phyloP scores from a whole-genome alignment of 2,329 filamentous ascomycete species.

The Diaporthe velutina region DNA sequence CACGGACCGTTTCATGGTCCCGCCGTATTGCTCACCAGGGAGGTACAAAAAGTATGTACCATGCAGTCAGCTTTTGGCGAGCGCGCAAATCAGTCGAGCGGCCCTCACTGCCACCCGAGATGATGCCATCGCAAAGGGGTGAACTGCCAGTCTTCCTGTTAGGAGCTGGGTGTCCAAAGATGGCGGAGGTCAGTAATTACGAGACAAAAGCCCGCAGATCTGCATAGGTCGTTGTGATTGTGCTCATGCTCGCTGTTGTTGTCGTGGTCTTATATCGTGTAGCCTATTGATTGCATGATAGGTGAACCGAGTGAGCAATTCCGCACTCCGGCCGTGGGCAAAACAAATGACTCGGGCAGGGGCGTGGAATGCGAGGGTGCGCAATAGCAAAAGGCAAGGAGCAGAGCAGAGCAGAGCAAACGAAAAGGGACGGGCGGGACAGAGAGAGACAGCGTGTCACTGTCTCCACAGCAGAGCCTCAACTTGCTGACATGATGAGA shows the following conservation, averaged over 20 bases:
- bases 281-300: constrained; percentile 1
- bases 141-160: neutral
- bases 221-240: neutral
- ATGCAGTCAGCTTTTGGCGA: constrained; percentile 22
- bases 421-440: neutral
- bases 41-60: neutral
- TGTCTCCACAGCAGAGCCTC: constrained; percentile 33
- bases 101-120: constrained; percentile 22
- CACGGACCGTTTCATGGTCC: neutral
- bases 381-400: neutral
- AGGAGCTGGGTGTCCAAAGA: neutral
- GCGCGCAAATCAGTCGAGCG: constrained; percentile 11
- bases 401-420: constrained; percentile 4
- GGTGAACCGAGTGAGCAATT: neutral
- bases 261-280: neutral
- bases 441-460: constrained; percentile 26
- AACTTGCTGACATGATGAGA: constrained; percentile 11
- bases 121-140: constrained; percentile 14
- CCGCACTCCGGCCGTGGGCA: neutral
- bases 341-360: constrained; percentile 7
- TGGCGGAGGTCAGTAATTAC: neutral
- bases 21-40: neutral
- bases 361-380: constrained; percentile 8
- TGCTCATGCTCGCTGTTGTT: neutral
- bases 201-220: neutral